Evolutionary conservation across 1,139 yeast species (phyloP).

Genomic region (Arxiozyma slooffiae): DNA sequence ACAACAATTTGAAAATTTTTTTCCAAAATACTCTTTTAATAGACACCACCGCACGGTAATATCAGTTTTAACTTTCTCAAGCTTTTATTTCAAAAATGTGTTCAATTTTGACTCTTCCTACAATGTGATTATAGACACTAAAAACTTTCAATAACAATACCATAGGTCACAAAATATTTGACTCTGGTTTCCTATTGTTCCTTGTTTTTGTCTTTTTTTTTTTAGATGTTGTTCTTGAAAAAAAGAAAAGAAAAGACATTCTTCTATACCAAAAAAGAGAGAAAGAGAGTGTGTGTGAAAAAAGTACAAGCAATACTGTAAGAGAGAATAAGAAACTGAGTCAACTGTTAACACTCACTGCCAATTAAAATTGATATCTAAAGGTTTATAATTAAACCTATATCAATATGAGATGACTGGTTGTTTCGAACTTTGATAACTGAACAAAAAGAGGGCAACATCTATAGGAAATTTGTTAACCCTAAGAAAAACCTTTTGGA

Average conservation of each 20-base stretch:
- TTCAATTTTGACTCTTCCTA: background rate
- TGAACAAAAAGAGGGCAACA: background rate
- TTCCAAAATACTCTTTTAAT: background rate
- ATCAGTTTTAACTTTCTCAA: no score
- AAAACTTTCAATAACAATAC: no score
- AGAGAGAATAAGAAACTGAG: background rate
- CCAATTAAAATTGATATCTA: no score
- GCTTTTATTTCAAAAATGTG: no score
- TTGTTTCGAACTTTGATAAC: background rate
- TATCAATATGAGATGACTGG: background rate
- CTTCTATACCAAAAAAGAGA: no score
- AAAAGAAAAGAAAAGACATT: no score
- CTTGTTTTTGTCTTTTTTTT: no score
- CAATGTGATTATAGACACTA: background rate
- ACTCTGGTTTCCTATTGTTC: background rate
- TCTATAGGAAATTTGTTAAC: background rate
- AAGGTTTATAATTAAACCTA: background rate
- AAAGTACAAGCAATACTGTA: no score
- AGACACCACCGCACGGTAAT: background rate
- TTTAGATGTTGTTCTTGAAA: no score
- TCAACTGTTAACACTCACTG: no score
- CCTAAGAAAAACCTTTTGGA: background rate
- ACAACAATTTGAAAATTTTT: no score
- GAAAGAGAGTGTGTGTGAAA: no score
- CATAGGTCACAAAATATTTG: background rate